Percentiles rank a stretch among this genome's conserved stretches.
phyloP scores from a whole-genome alignment of 352 stramenopile genomes.

The Blastocystis hominis region DNA sequence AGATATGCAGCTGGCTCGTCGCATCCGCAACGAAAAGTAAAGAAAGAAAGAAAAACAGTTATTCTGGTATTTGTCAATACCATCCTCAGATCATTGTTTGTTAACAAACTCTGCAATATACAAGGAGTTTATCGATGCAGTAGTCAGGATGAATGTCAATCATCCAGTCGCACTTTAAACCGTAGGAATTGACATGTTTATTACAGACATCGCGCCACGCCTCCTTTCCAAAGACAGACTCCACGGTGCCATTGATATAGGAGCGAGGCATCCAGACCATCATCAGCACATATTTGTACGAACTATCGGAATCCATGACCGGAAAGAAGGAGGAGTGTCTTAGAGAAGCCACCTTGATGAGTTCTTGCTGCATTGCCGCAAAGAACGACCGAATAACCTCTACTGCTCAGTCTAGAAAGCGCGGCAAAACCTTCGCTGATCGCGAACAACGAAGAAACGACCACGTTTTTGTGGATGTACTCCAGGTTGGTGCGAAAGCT shows the following conservation, averaged over 20 bases:
- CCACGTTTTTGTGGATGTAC: constrained; percentile 24
- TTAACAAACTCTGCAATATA: constrained; percentile 30
- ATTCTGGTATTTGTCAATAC: constrained; percentile 46
- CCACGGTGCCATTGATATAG: not conserved
- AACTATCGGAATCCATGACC: not conserved
- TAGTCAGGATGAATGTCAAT: constrained; percentile 32
- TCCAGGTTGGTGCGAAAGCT: constrained; percentile 42
- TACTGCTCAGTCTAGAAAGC: not conserved
- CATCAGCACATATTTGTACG: constrained; percentile 6
- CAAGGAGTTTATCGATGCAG: not conserved
- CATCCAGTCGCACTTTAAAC: constrained; percentile 32
- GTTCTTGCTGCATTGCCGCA: not conserved
- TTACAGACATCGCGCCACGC: not conserved
- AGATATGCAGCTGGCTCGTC: constrained; percentile 75
- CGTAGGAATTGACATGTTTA: not conserved
- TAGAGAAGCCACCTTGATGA: not conserved
- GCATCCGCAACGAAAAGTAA: constrained; percentile 56
- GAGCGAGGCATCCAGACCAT: not conserved
- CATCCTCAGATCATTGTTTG: not conserved
- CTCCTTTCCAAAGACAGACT: not conserved
- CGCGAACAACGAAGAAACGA: not conserved
- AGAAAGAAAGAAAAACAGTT: not conserved
- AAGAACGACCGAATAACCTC: not conserved
- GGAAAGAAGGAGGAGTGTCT: constrained; percentile 1
- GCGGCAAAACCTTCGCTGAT: not conserved